Evolutionary conservation across 2,329 filamentous ascomycete genomes (phyloP), one percentile per base, ranked within the genome.

Genomic region (Camillea tinctor): DNA sequence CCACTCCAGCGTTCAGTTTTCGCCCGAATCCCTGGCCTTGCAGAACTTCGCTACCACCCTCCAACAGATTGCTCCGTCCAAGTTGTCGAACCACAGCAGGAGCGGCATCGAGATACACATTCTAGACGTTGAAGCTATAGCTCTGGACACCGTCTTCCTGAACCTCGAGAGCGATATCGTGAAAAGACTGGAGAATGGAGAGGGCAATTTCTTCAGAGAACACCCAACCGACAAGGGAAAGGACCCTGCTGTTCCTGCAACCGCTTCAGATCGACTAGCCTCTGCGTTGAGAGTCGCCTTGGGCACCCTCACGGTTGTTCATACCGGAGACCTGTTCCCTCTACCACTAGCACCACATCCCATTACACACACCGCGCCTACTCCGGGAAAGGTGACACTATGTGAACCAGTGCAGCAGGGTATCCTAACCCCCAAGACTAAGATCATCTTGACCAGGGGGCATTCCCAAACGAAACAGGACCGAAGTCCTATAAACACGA

Each of bases 341-440:
- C 79, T 99, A 49, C 91, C 92, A 13, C 80, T 98, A 24, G 86
- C 90, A 8, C 86, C 92, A 2, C 93, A 97, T 75, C 90, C 93
- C 13, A 89, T 96, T 64, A 96, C 93, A 8, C 92, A 97, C 75
- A 86, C 91, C 19, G 87, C 91, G 22, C 86, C 92, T 15, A 91
- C 92, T 50, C 92, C 93, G 0, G 95, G 92, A 50, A 93, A 90
- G 76, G 91, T 98, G 62, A 88, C 91, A 53, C 86, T 96, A n/a
- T 98, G 93, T 73, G 95, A 99, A 73, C 95, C 95, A 8, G 93
- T 98, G 17, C 87, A 91, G 5, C 95, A 99, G 75, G 95, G 95
- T 8, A 75, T 95, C 4, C 74, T 99, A 52, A 83, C 88, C 8
- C 83, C 91, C 0, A 84, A 80, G 13, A 99, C 93, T 17, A 93